Evolutionary conservation across 2,329 filamentous ascomycete species (phyloP).

Genomic region (Pseudogymnoascus sp.): DNA sequence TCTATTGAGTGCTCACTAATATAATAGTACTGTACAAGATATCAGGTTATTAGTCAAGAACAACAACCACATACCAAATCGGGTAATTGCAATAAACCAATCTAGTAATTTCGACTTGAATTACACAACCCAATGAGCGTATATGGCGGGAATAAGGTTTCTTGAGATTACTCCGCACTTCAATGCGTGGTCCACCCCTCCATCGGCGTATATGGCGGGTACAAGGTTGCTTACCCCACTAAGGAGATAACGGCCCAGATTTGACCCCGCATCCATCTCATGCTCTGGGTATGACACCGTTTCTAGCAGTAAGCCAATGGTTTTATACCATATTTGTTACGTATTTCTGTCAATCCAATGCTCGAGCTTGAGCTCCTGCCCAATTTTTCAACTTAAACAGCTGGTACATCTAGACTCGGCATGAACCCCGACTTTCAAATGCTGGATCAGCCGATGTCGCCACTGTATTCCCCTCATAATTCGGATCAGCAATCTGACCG

Average conservation of each 20-base stretch:
- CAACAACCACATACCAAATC: not conserved
- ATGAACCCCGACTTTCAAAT: not conserved
- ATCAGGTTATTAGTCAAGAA: not conserved
- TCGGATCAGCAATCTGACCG: not conserved
- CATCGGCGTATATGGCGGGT: constrained; percentile 9
- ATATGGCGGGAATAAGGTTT: not conserved
- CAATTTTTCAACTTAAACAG: not conserved
- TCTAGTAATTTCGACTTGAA: not conserved
- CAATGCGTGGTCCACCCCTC: not conserved
- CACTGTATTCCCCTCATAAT: not conserved
- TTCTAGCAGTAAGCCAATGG: not conserved
- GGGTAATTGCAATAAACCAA: not conserved
- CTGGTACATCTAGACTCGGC: not conserved
- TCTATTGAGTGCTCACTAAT: not conserved
- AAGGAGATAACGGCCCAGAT: not conserved
- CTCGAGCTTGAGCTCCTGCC: not conserved
- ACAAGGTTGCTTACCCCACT: not conserved
- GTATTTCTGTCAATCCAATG: not conserved
- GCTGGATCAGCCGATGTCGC: not conserved
- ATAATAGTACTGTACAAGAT: not conserved
- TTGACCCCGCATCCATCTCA: not conserved
- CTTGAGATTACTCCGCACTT: not conserved
- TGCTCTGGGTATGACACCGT: not conserved
- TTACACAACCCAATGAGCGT: not conserved
- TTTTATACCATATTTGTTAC: not conserved